Conservation (phyloP, 2,329 filamentous ascomycete genomes). For the Neopestalotiopsis sp. region DNA sequence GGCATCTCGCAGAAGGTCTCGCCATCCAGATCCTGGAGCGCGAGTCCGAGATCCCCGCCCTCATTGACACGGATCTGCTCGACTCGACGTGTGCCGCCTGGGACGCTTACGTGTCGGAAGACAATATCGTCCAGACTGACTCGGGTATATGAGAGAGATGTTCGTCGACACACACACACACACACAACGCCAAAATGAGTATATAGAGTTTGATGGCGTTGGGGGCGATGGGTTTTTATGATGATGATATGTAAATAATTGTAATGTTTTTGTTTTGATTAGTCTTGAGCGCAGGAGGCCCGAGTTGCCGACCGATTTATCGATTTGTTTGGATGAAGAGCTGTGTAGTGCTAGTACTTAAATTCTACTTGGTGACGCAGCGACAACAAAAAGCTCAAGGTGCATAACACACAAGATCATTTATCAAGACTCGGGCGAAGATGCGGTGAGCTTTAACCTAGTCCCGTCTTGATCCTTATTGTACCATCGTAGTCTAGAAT, state of each 20-base stretch:
- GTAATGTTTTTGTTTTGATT: neutral
- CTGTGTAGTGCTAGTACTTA: too few species aligned
- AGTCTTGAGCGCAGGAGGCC: neutral
- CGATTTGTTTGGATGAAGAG: neutral
- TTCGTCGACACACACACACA: neutral
- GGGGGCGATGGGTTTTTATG: neutral
- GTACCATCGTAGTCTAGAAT: too few species aligned
- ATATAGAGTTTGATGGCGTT: neutral
- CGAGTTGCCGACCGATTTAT: neutral
- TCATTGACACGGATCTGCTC: constrained; percentile 27
- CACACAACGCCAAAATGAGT: neutral
- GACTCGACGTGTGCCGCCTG: constrained; percentile 34
- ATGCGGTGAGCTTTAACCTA: too few species aligned
- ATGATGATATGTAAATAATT: constrained; percentile 4
- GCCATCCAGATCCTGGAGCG: constrained; percentile 57
- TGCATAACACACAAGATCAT: too few species aligned
- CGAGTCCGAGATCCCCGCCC: constrained; percentile 33
- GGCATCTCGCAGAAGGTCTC: constrained; percentile 57
- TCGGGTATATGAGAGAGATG: constrained; percentile 36
- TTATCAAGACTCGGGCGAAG: too few species aligned
- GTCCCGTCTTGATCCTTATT: too few species aligned
- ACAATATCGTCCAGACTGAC: constrained; percentile 34
- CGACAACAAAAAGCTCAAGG: too few species aligned
- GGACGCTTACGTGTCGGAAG: constrained; percentile 32
- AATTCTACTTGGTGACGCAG: too few species aligned